phyloP scores from a whole-genome alignment of 169 alveolate genomes.

The Plasmodium relictum region DNA sequence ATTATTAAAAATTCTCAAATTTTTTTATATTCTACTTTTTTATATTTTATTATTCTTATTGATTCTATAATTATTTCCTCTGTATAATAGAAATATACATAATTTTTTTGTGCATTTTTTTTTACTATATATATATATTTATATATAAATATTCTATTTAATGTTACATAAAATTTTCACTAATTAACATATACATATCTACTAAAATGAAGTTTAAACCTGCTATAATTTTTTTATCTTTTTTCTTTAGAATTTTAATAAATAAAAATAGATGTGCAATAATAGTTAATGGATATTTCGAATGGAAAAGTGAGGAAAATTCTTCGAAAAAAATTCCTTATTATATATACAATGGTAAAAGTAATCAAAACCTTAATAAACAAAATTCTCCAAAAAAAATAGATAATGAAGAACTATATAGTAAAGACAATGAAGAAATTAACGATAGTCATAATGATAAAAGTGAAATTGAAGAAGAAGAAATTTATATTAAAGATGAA shows the following conservation, averaged over 20 bases:
- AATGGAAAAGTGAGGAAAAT: constrained; percentile 24
- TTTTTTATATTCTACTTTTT: too few relatives aligned
- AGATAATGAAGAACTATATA: neutral
- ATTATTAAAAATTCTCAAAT: too few relatives aligned
- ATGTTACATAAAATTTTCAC: neutral
- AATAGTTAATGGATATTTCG: constrained; percentile 57
- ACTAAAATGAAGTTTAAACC: neutral
- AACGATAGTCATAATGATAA: neutral
- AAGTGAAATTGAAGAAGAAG: constrained; percentile 10
- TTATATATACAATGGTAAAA: constrained; percentile 35
- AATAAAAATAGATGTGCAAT: constrained; percentile 61
- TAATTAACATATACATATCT: neutral
- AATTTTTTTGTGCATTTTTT: too few relatives aligned
- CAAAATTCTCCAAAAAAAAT: neutral
- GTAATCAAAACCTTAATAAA: neutral
- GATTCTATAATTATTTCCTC: too few relatives aligned
- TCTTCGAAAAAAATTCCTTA: constrained; percentile 35
- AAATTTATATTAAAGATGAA: neutral
- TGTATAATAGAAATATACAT: too few relatives aligned
- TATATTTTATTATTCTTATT: too few relatives aligned
- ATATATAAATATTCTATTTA: neutral
- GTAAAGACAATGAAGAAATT: neutral
- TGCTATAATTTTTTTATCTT: neutral
- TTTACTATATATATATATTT: neutral
- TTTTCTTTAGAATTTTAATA: constrained; percentile 21